phyloP scores from a whole-genome alignment of 176 grass and related monocot genomes.

The Hordeum marinum region DNA sequence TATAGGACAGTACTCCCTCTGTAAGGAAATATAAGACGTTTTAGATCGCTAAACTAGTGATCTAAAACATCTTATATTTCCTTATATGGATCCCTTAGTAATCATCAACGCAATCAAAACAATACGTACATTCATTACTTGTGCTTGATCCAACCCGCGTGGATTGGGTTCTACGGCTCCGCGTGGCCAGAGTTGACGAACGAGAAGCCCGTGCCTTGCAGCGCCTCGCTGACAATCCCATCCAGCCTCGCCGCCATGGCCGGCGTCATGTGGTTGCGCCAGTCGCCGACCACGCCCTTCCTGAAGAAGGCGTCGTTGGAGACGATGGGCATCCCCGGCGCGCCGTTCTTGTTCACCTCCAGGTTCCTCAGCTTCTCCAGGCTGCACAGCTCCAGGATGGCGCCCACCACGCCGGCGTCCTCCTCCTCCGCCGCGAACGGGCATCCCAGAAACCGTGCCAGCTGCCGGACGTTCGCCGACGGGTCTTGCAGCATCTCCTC shows the following conservation, averaged over 20 bases:
- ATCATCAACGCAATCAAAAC: no score
- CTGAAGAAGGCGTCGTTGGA: neutral
- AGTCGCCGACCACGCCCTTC: neutral
- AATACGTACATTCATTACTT: no score
- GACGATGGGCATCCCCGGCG: neutral
- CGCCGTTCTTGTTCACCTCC: neutral
- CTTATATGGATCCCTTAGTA: no score
- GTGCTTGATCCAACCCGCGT: no score
- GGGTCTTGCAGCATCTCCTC: neutral
- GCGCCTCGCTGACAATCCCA: neutral
- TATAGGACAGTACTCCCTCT: no score
- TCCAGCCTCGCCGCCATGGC: neutral
- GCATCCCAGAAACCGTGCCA: neutral
- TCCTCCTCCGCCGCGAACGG: neutral
- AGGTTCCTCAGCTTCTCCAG: neutral
- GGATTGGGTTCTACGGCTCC: no score
- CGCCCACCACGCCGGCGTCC: neutral
- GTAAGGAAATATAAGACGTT: no score
- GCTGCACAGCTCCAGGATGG: neutral
- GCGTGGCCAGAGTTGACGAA: neutral
- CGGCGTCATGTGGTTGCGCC: neutral
- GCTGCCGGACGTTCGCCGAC: neutral
- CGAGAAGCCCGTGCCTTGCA: neutral
- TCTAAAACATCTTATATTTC: no score
- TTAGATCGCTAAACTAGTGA: no score